These are phyloP conservation scores for Nicotiana tabacum DNA, from an alignment of 257 asterid genomes.

Conservation along the genomic window DNA sequence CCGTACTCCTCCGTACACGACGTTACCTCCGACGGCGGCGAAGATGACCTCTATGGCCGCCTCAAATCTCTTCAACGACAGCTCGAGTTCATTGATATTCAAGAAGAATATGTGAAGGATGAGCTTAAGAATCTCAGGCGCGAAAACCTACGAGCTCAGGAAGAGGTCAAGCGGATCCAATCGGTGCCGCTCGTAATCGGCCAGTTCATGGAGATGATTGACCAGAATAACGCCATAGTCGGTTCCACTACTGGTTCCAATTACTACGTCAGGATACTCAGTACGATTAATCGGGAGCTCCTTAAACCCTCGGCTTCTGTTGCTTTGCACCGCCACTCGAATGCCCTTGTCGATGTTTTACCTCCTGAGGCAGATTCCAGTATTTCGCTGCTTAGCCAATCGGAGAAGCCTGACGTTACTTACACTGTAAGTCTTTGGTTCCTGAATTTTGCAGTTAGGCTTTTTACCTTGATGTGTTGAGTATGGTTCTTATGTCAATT, in stretches of 20 bases:
- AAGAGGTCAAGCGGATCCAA: constrained; percentile 84
- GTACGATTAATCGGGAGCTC: constrained; percentile 69
- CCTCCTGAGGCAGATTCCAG: constrained; percentile 86
- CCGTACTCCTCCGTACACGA: constrained; percentile 10
- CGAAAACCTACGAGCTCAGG: constrained; percentile 65
- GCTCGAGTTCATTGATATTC: constrained; percentile 68
- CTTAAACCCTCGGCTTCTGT: constrained; percentile 77
- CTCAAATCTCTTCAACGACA: constrained; percentile 65
- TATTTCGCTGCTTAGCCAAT: constrained; percentile 70
- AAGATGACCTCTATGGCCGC: constrained; percentile 65
- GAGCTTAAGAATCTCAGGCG: constrained; percentile 75
- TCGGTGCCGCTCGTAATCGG: constrained; percentile 78
- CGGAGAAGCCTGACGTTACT: constrained; percentile 74
- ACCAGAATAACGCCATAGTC: constrained; percentile 67
- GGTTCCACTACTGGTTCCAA: constrained; percentile 80
- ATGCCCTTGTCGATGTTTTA: constrained; percentile 69
- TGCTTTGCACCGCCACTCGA: constrained; percentile 72
- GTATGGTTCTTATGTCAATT: neutral
- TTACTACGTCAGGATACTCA: constrained; percentile 63
- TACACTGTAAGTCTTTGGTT: constrained; percentile 40
- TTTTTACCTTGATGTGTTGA: neutral
- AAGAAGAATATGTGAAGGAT: constrained; percentile 73
- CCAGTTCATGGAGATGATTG: constrained; percentile 90
- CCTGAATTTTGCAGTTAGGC: neutral
- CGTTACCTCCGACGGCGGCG: constrained; percentile 29